A percentile compares a stretch with the other conserved stretches of the same genome.
Evolutionary conservation across 2,329 filamentous ascomycete species (phyloP).

Genomic region (Fusarium cyanostomum): DNA sequence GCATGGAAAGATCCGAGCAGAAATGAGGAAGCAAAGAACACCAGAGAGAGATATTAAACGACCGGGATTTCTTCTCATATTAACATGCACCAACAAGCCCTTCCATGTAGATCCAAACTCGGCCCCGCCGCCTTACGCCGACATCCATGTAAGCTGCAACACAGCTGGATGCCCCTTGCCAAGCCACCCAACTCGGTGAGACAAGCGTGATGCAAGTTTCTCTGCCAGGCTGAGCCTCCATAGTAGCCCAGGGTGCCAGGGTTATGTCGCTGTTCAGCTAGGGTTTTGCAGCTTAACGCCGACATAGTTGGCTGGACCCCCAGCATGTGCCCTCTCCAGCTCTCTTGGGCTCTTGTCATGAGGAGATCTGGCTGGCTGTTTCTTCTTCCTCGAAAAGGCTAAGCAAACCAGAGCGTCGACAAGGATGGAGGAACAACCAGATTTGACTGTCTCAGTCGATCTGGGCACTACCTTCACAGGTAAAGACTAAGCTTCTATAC

Average conservation of each 20-base stretch:
- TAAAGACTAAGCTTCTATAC: slow-evolving; percentile 17
- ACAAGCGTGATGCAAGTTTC: slow-evolving; percentile 1
- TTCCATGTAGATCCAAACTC: background rate
- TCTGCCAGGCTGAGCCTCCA: slow-evolving; percentile 3
- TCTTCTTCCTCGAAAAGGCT: background rate
- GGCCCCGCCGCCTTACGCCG: background rate
- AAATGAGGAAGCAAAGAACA: background rate
- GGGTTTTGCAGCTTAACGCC: background rate
- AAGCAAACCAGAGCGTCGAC: background rate
- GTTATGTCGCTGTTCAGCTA: background rate
- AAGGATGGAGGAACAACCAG: slow-evolving; percentile 43
- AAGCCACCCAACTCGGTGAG: slow-evolving; percentile 15
- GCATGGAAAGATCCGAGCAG: too few relatives aligned
- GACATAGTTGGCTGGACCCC: background rate
- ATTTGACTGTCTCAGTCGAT: slow-evolving; percentile 55
- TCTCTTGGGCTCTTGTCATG: background rate
- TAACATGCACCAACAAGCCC: background rate
- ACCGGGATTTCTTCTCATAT: background rate
- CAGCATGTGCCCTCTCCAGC: background rate
- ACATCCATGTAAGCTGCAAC: background rate
- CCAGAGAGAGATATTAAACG: too few relatives aligned
- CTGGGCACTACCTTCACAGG: slow-evolving; percentile 59
- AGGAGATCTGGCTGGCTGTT: background rate
- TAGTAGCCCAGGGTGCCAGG: too few relatives aligned
- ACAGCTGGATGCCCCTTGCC: slow-evolving; percentile 2